phyloP scores from a whole-genome alignment of 2,329 filamentous ascomycete species.

The Botryotinia convoluta region DNA sequence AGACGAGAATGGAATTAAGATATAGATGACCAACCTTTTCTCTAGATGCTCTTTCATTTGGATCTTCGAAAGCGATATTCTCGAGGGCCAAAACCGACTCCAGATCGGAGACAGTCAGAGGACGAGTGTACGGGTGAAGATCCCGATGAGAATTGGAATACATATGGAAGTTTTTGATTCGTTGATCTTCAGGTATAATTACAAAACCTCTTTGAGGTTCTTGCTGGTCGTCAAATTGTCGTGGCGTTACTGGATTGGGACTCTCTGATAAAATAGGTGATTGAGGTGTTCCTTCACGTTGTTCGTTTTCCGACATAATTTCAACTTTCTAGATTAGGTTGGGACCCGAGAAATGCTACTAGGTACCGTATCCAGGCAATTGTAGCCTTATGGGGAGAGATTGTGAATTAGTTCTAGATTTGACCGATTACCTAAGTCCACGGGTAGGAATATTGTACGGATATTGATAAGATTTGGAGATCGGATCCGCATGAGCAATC shows the following conservation, averaged over 20 bases:
- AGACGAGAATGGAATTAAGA: not conserved
- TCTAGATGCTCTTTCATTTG: conserved; percentile 48
- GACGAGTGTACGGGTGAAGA: conserved; percentile 71
- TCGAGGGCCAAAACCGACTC: conserved; percentile 58
- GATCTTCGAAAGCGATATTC: conserved; percentile 51
- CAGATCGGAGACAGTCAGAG: conserved; percentile 65
- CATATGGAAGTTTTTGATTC: conserved; percentile 23
- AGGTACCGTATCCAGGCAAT: not conserved
- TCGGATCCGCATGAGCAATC: not conserved
- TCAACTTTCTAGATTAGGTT: not conserved
- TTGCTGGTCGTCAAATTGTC: conserved; percentile 20
- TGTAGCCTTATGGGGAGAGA: not conserved
- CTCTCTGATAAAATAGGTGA: conserved; percentile 26
- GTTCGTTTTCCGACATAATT: conserved; percentile 18
- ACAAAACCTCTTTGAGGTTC: conserved; percentile 26
- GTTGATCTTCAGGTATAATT: conserved; percentile 31
- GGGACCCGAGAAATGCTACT: conserved; percentile 1
- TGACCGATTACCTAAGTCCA: not conserved
- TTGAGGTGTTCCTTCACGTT: conserved; percentile 15
- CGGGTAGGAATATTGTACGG: not conserved
- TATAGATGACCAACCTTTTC: conserved; percentile 49
- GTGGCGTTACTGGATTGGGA: conserved; percentile 22
- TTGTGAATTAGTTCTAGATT: conserved; percentile 2
- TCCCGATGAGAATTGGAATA: conserved; percentile 44
- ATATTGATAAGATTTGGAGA: not conserved